Conservation (phyloP, 2,329 filamentous ascomycete species). For the Chaetomium sp. region DNA sequence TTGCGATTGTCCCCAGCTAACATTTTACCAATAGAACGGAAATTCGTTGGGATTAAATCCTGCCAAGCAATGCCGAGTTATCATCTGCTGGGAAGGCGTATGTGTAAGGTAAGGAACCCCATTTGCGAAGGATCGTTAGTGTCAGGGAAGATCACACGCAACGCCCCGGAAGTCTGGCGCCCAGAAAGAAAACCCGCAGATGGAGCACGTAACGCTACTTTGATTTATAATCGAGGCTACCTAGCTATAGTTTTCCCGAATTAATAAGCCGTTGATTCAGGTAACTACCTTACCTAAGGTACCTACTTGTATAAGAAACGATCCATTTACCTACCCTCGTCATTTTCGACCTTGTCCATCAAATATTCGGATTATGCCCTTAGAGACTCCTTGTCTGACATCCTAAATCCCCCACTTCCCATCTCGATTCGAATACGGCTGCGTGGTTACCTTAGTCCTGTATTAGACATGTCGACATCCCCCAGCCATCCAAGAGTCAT, state of each 20-base stretch:
- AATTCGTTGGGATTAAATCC: too few species aligned
- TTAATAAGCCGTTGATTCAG: neutral
- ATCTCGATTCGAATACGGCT: neutral
- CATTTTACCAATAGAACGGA: too few species aligned
- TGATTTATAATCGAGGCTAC: neutral
- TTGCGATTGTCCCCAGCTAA: too few species aligned
- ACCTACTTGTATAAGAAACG: neutral
- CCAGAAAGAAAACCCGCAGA: conserved; percentile 1
- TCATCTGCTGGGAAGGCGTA: too few species aligned
- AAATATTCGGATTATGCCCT: neutral
- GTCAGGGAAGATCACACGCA: neutral
- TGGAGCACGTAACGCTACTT: neutral
- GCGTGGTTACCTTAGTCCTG: neutral
- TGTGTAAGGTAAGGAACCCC: too few species aligned
- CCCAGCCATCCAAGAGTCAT: conserved; percentile 5
- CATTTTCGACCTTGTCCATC: neutral
- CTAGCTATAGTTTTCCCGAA: neutral
- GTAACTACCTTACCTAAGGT: too few species aligned
- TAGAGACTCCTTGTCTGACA: neutral
- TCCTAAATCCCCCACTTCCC: neutral
- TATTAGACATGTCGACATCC: neutral
- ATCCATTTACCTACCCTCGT: neutral
- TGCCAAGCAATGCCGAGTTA: too few species aligned
- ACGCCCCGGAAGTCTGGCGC: neutral
- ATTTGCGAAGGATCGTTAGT: too few species aligned